phyloP scores from a whole-genome alignment of 2,329 filamentous ascomycete genomes.

The Mollisiaceae sp. region DNA sequence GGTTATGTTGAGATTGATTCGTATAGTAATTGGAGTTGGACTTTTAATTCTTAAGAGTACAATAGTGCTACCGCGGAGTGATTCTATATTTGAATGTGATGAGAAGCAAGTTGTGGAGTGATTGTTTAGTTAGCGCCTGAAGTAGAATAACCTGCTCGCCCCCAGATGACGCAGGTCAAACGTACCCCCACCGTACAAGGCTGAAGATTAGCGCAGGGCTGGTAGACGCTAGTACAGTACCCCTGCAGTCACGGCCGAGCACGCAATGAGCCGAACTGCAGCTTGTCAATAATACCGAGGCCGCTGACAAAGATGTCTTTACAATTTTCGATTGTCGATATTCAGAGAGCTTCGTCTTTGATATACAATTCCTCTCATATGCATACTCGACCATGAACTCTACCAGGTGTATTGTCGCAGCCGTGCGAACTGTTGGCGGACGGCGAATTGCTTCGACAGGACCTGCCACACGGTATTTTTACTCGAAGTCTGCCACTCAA shows the following conservation, averaged over 20 bases:
- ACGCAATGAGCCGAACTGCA: constrained; percentile 24
- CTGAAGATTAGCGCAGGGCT: constrained; percentile 13
- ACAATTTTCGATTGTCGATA: neutral
- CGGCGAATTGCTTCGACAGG: constrained; percentile 20
- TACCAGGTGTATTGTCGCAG: constrained; percentile 31
- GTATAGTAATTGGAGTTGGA: neutral
- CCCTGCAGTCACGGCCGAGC: constrained; percentile 20
- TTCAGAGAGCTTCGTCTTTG: neutral
- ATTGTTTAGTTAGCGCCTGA: neutral
- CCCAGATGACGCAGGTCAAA: constrained; percentile 5
- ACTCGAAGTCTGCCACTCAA: constrained; percentile 16
- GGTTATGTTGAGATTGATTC: neutral
- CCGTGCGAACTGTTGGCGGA: constrained; percentile 31
- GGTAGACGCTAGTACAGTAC: neutral
- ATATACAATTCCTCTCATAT: neutral
- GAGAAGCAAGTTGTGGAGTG: neutral
- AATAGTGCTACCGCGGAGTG: neutral
- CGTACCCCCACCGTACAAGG: neutral
- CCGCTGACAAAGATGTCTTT: constrained; percentile 25
- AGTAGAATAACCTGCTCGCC: neutral
- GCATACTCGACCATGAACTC: constrained; percentile 32
- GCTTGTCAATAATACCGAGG: neutral
- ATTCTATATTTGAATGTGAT: too few relatives aligned
- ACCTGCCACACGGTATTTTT: constrained; percentile 31
- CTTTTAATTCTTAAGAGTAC: neutral